These are phyloP conservation scores for Entrophospora sp. DNA, from an alignment of 192 early-diverging fungal genomes.

Conservation along the genomic window DNA sequence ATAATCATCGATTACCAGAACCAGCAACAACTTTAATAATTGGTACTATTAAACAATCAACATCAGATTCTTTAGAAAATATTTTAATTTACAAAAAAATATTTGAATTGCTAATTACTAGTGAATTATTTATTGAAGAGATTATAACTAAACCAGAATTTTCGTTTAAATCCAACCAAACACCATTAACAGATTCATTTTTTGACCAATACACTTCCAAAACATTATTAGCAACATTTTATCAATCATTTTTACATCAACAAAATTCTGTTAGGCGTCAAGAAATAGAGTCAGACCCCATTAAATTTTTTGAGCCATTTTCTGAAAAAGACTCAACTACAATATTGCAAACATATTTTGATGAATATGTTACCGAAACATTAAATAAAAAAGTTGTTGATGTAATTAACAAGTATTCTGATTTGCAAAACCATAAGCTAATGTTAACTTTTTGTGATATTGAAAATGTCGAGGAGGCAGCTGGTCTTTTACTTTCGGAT, in stretches of 20 bases:
- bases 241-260: constrained; percentile 30
- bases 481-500: constrained; percentile 26
- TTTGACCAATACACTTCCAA: constrained; percentile 25
- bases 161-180: background rate
- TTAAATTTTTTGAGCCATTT: background rate
- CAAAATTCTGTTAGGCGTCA: constrained; percentile 29
- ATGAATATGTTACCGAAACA: constrained; percentile 21
- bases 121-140: background rate
- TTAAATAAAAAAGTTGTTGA: constrained; percentile 18
- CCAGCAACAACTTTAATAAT: constrained; percentile 11
- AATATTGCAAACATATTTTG: constrained; percentile 20
- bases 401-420: constrained; percentile 13
- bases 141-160: background rate
- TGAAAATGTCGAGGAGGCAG: constrained; percentile 21
- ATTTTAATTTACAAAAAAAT: constrained; percentile 24
- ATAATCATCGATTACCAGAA: constrained; percentile 16
- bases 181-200: constrained; percentile 18
- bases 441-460: constrained; percentile 21
- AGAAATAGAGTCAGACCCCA: background rate
- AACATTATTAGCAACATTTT: constrained; percentile 26
- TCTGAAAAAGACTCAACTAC: constrained; percentile 14
- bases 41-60: constrained; percentile 19
- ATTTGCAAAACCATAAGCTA: constrained; percentile 15
- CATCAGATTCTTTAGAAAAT: constrained; percentile 22
- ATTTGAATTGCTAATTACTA: constrained; percentile 14